Evolutionary conservation across 805 yeast species (phyloP).

Genomic region (Nakazawaea siamensis): DNA sequence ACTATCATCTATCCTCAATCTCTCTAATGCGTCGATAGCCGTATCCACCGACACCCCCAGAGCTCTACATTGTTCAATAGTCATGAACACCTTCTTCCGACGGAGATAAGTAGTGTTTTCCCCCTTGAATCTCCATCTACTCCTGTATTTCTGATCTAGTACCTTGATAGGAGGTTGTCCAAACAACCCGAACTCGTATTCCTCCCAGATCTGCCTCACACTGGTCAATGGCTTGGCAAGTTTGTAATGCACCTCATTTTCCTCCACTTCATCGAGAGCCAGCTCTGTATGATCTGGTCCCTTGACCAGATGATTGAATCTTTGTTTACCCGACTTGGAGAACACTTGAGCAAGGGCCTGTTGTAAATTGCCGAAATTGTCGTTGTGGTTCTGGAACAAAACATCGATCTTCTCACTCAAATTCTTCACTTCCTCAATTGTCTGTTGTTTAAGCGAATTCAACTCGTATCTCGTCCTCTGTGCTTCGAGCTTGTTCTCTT

Average conservation of each 20-base stretch:
- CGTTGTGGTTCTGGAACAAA: constrained; percentile 1
- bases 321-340: background rate
- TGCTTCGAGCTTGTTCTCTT: constrained; percentile 8
- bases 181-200: constrained; percentile 41
- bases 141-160: constrained; percentile 38
- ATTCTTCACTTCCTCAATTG: constrained; percentile 5
- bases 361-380: constrained; percentile 3
- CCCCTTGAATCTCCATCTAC: constrained; percentile 49
- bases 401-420: constrained; percentile 7
- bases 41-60: constrained; percentile 5
- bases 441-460: constrained; percentile 7
- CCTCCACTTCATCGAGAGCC: background rate
- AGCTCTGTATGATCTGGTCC: background rate
- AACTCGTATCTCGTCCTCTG: constrained; percentile 10
- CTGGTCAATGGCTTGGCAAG: constrained; percentile 34
- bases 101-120: constrained; percentile 45
- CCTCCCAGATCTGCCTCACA: constrained; percentile 48
- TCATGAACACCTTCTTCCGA: constrained; percentile 44
- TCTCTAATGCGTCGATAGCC: constrained; percentile 8
- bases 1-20: constrained; percentile 7
- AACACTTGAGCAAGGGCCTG: background rate
- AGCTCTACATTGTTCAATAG: constrained; percentile 30
- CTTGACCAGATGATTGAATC: background rate
- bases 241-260: constrained; percentile 16
- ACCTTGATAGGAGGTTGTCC: constrained; percentile 44